These are phyloP conservation scores for Geotrichum citri-aurantii DNA, from an alignment of 1,139 yeast genomes.

Conservation along the genomic window DNA sequence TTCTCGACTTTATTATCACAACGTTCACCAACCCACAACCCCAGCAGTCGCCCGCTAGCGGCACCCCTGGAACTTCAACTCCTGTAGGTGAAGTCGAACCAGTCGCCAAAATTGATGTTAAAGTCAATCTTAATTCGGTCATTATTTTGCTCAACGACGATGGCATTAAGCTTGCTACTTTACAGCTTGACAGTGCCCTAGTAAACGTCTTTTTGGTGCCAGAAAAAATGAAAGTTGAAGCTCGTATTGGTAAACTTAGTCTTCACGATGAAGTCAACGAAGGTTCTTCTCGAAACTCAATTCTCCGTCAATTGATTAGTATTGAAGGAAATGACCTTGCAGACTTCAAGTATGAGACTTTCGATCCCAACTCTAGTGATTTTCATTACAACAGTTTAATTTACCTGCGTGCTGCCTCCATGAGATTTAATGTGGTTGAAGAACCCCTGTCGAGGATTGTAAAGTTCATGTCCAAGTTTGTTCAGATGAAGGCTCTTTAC, in stretches of 20 bases:
- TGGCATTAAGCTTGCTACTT: constrained; percentile 72
- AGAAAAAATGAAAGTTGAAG: constrained; percentile 66
- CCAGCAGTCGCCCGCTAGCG: constrained; percentile 33
- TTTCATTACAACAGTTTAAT: constrained; percentile 53
- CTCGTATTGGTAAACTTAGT: constrained; percentile 76
- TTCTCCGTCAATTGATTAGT: constrained; percentile 59
- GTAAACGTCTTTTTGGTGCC: constrained; percentile 63
- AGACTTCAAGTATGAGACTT: constrained; percentile 77
- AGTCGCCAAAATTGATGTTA: constrained; percentile 52
- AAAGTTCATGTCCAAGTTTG: constrained; percentile 66
- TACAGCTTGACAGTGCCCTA: constrained; percentile 68
- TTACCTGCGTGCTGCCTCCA: constrained; percentile 67
- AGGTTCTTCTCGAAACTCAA: constrained; percentile 55
- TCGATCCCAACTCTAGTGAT: constrained; percentile 42
- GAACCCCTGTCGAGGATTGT: constrained; percentile 67
- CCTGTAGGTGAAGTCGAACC: constrained; percentile 1
- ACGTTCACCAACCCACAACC: constrained; percentile 76
- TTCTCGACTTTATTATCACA: constrained; percentile 73
- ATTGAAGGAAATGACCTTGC: constrained; percentile 83
- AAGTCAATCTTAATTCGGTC: constrained; percentile 66
- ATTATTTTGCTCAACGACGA: constrained; percentile 77
- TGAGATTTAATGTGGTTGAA: constrained; percentile 72
- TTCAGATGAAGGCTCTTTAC: constrained; percentile 77
- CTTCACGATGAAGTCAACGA: constrained; percentile 70
- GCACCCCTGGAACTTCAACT: constrained; percentile 4